Evolutionary conservation across 345 rosid species (phyloP).

Genomic region (Eucalyptus globulus): DNA sequence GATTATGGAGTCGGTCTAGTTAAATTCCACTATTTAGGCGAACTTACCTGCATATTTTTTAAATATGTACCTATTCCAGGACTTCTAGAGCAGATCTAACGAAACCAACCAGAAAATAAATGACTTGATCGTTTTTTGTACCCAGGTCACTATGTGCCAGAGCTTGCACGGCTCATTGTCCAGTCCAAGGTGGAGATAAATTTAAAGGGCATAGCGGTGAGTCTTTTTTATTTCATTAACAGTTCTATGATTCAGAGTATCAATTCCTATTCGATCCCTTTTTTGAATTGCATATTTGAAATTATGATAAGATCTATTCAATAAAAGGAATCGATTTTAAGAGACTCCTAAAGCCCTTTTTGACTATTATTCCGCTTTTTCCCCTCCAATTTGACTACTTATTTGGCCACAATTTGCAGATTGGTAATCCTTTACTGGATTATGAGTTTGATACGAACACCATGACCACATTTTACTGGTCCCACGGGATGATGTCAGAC

Average conservation of each 20-base stretch:
- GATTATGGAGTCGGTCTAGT: neutral
- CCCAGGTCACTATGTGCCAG: constrained; percentile 39
- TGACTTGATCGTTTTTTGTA: neutral
- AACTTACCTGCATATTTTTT: neutral
- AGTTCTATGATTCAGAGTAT: neutral
- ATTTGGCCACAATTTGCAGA: neutral
- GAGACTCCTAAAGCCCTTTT: neutral
- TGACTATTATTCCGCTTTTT: neutral
- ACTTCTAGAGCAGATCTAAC: neutral
- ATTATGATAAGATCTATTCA: neutral
- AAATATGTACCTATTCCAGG: neutral
- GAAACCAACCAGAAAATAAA: neutral
- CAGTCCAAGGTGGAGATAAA: constrained; percentile 5
- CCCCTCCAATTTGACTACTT: neutral
- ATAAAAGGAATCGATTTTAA: neutral
- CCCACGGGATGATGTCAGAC: constrained; percentile 37
- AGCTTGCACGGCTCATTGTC: constrained; percentile 20
- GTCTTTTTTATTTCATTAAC: neutral
- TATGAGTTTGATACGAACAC: constrained; percentile 13
- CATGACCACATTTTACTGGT: constrained; percentile 12
- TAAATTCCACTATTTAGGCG: neutral
- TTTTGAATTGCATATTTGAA: neutral
- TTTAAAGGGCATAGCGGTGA: constrained; percentile 28
- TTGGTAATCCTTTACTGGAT: constrained; percentile 32
- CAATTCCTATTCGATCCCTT: neutral